Percentiles rank a stretch among this genome's conserved stretches.
Conservation (phyloP, 176 grass and related monocot species). For the Hordeum marinum region DNA sequence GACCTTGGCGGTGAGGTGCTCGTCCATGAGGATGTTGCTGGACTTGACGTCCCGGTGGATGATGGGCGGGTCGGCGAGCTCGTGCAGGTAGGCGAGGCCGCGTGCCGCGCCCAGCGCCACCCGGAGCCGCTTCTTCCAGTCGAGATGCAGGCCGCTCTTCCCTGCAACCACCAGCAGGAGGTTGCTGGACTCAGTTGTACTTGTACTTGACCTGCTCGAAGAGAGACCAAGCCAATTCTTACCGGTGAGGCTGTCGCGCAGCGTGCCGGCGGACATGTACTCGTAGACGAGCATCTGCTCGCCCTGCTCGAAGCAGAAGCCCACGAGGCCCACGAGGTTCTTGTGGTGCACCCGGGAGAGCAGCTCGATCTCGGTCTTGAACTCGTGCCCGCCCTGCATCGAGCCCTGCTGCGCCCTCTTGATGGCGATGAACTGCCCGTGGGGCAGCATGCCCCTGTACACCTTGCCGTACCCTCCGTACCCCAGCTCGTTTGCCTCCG, state of each 20-base stretch:
- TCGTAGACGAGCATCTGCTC: slow-evolving; percentile 99
- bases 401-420: slow-evolving; percentile 85
- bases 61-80: slow-evolving; percentile 92
- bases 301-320: slow-evolving; percentile 94
- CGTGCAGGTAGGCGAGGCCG: slow-evolving; percentile 86
- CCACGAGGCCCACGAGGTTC: slow-evolving; percentile 81
- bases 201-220: too few relatives aligned
- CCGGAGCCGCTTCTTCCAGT: slow-evolving; percentile 80
- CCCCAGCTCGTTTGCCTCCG: slow-evolving; percentile 75
- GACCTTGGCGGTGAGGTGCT: slow-evolving; percentile 91
- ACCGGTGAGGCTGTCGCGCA: slow-evolving; percentile 78
- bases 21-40: slow-evolving; percentile 91
- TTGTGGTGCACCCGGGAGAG: slow-evolving; percentile 99
- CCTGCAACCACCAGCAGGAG: slow-evolving; percentile 26
- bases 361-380: slow-evolving; percentile 98
- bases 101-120: slow-evolving; percentile 74
- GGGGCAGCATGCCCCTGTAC: slow-evolving; percentile 70
- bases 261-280: slow-evolving; percentile 69
- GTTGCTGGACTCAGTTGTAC: too few relatives aligned
- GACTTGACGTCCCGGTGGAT: slow-evolving; percentile 97
- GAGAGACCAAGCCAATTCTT: too few relatives aligned
- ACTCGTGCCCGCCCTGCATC: slow-evolving; percentile 86
- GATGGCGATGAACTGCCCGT: slow-evolving; percentile 74
- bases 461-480: slow-evolving; percentile 92
- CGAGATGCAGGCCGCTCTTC: slow-evolving; percentile 71